Evolutionary conservation across 495 filamentous ascomycete species (phyloP).

Genomic region (Podospora bellae-mahoneyi): DNA sequence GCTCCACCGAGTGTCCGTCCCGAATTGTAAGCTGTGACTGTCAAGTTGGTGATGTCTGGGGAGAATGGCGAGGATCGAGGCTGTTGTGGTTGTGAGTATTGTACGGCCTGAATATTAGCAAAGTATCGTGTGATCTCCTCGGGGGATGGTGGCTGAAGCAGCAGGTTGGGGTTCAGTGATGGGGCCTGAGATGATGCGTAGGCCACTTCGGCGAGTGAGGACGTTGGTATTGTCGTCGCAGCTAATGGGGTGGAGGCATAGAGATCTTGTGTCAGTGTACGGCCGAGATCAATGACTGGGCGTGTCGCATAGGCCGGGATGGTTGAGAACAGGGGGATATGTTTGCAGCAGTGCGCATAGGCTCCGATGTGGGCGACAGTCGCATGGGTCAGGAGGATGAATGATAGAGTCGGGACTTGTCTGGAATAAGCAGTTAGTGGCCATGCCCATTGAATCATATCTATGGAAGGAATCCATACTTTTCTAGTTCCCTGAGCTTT

Average conservation of each 20-base stretch:
- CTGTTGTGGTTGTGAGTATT: slow-evolving; percentile 94
- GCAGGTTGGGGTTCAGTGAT: slow-evolving; percentile 52
- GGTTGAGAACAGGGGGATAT: slow-evolving; percentile 84
- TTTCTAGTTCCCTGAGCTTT: slow-evolving; percentile 82
- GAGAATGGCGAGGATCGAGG: slow-evolving; percentile 82
- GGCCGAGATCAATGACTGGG: slow-evolving; percentile 87
- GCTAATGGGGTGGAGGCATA: slow-evolving; percentile 88
- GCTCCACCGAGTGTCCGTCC: slow-evolving; percentile 94
- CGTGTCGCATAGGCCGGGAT: slow-evolving; percentile 96
- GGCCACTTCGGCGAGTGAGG: slow-evolving; percentile 65
- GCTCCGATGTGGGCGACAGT: slow-evolving; percentile 87
- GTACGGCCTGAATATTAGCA: slow-evolving; percentile 84
- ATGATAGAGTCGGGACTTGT: slow-evolving; percentile 82
- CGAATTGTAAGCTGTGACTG: slow-evolving; percentile 93
- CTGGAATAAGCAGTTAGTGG: slow-evolving; percentile 41
- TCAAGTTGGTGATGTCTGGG: slow-evolving; percentile 84
- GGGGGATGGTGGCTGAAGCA: slow-evolving; percentile 73
- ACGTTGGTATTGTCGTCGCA: slow-evolving; percentile 68
- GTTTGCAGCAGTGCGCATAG: slow-evolving; percentile 94
- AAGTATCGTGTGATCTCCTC: slow-evolving; percentile 94
- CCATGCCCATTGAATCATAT: not conserved
- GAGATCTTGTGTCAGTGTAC: slow-evolving; percentile 85
- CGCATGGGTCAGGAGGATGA: slow-evolving; percentile 93
- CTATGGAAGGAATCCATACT: slow-evolving; percentile 45
- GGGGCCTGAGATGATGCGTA: slow-evolving; percentile 53